phyloP scores from a whole-genome alignment of 2,329 filamentous ascomycete genomes.

The Cordyceps tenuipes region DNA sequence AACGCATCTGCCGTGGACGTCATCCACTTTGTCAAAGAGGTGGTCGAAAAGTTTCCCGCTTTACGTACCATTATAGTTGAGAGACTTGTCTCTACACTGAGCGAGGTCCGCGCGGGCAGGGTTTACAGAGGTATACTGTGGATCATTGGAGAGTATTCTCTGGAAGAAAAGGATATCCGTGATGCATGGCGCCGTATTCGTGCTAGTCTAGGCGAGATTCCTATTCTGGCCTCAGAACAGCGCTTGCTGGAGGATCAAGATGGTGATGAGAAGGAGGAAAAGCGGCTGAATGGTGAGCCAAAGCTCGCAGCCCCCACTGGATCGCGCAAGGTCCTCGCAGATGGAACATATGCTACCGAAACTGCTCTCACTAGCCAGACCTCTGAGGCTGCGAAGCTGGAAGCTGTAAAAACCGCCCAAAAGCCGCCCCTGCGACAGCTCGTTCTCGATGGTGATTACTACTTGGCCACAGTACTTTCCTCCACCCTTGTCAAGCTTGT shows the following conservation, averaged over 20 bases:
- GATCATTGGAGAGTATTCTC: slow-evolving; percentile 95
- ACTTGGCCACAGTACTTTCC: slow-evolving; percentile 87
- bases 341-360: slow-evolving; percentile 96
- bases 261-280: slow-evolving; percentile 52
- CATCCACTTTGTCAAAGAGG: slow-evolving; percentile 97
- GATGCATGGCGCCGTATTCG: slow-evolving; percentile 96
- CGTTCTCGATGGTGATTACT: slow-evolving; percentile 96
- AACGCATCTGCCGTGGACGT: slow-evolving; percentile 95
- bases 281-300: slow-evolving; percentile 71
- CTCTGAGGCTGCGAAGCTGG: slow-evolving; percentile 78
- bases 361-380: slow-evolving; percentile 91
- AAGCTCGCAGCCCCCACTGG: slow-evolving; percentile 70
- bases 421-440: slow-evolving; percentile 92
- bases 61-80: slow-evolving; percentile 80
- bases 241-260: slow-evolving; percentile 81
- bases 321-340: slow-evolving; percentile 84
- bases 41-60: slow-evolving; percentile 94
- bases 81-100: slow-evolving; percentile 79
- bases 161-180: slow-evolving; percentile 87
- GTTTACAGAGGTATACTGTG: slow-evolving; percentile 94
- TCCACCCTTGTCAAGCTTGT: slow-evolving; percentile 95
- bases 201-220: slow-evolving; percentile 89
- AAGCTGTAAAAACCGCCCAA: slow-evolving; percentile 93
- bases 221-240: slow-evolving; percentile 91
- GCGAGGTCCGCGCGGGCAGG: slow-evolving; percentile 91